Base-by-base conservation (phyloP, 2,329 filamentous ascomycete genomes). In the Cadophora sp. region DNA sequence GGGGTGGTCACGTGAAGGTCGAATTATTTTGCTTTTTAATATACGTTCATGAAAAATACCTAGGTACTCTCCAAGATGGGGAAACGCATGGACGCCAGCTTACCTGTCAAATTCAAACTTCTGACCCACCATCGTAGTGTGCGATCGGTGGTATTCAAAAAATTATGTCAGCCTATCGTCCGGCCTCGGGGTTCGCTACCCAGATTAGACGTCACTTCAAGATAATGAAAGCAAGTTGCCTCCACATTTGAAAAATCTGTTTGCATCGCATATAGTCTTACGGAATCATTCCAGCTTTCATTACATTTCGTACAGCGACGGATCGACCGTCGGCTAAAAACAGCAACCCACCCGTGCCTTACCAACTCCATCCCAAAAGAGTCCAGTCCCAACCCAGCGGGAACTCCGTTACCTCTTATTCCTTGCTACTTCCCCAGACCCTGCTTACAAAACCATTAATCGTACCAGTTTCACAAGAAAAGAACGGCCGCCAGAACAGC, bases 221-320 rank as follows among this genome's bases (percentile, higher is more conserved):
- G 1, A 53, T 53, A 27, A 3, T 39, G 36, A 39, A 11, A 39
- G 36, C 36, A 6, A 39, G 7, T 9, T 39, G 36, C 27, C 27
- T 30, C 27, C 27, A 30, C 27, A 3, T 39, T 39, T 39, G 36
- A 13, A 30, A 30, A 30, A 3, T 30, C 27, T 30, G 27, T 6
- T 30, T 30, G 27, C 27, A 6, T 30, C 27, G 27, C 27, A 30
- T 30, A 4, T 6, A 30, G 27, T 30, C 11, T 39, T 39, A 9
- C 8, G 36, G 36, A 39, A 13, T 39, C 4, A 39, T 39, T 13
- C 11, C 36, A 39, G 11, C 36, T 39, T 39, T 39, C 36, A 39
- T 39, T 39, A 39, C 27, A 53, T 53, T 53, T 53, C 14, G 7
- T 53, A 53, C 50, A 53, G 27, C 50, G 27, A 53, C 50, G 50